Evolutionary conservation across 2,329 filamentous ascomycete genomes (phyloP), one percentile per base, ranked within the genome.

Genomic region (Ploettnerulaceae sp.): DNA sequence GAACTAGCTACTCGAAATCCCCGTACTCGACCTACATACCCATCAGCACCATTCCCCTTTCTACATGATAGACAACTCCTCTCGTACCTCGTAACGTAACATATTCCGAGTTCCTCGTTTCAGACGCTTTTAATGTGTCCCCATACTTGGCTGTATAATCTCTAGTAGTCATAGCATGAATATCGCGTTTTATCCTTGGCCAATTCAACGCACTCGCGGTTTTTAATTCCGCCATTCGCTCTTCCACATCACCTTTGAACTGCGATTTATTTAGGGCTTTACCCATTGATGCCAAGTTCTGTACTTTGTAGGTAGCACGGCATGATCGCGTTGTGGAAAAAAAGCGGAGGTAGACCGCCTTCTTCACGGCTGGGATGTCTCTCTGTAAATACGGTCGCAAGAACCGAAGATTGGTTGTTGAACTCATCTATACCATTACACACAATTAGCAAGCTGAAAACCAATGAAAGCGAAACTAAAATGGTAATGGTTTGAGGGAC

Each of bases 1-100:
- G 79, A 82, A 56, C 90, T 83, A 45, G 81, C 76, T 37, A 78
- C 72, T 52, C 88, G 85, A 62, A 86, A 77, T 36, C 82, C 81
- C 60, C 76, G 74, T 53, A 95, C 75, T 63, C 89, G 88, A 66
- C 89, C 88, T 82, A 71, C 63, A 44, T 63, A 46, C 53, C 38
- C 24, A 47, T 56, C 46, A 60, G 55, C 45, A 51, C 37, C 39
- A 20, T 42, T 31, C 24, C 20, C 14, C 8, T n/a, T 28, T 41
- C 12, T 17, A 31, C 15, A 17, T 11, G 5, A 17, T 8, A 8
- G 15, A 8, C 14, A 21, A n/a, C 18, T 33, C 14, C 39, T 43
- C 43, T 49, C 52, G 43, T 60, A 62, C 60, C 60, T 36, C 57
- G 51, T 34, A 64, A 28, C 18, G 59, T 52, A 9, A 58, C 51